Evolutionary conservation across 2,329 filamentous ascomycete genomes (phyloP).

Genomic region (Cytospora paraplurivora): DNA sequence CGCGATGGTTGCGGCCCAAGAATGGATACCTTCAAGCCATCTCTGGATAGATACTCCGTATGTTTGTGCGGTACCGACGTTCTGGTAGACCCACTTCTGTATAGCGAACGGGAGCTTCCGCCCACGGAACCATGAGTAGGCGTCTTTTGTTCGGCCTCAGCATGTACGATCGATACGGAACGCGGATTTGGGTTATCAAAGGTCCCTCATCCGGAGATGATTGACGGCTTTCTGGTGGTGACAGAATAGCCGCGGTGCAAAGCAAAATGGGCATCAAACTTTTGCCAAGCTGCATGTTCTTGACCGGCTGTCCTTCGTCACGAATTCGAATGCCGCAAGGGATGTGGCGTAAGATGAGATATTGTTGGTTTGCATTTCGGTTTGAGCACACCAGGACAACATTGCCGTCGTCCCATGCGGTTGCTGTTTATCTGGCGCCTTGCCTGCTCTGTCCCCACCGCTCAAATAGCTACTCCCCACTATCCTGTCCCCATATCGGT

Average conservation of each 20-base stretch:
- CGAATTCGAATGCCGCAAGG: too few relatives aligned
- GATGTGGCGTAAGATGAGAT: not conserved
- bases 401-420: not conserved
- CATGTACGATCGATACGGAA: too few relatives aligned
- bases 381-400: not conserved
- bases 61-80: not conserved
- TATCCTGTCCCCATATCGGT: not conserved
- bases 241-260: too few relatives aligned
- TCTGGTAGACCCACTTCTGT: not conserved
- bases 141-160: too few relatives aligned
- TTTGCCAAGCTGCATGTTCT: too few relatives aligned
- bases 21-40: not conserved
- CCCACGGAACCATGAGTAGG: not conserved
- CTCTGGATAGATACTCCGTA: not conserved
- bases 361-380: not conserved
- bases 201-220: too few relatives aligned
- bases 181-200: too few relatives aligned
- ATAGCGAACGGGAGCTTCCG: not conserved
- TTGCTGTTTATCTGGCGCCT: not conserved
- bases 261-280: too few relatives aligned
- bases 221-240: too few relatives aligned
- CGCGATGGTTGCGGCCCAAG: not conserved
- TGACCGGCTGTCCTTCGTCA: too few relatives aligned
- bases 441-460: not conserved
- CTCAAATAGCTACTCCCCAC: not conserved